Evolutionary conservation across 371 early-diverging fungal genomes (phyloP).

Genomic region (Mucor ambiguus): DNA sequence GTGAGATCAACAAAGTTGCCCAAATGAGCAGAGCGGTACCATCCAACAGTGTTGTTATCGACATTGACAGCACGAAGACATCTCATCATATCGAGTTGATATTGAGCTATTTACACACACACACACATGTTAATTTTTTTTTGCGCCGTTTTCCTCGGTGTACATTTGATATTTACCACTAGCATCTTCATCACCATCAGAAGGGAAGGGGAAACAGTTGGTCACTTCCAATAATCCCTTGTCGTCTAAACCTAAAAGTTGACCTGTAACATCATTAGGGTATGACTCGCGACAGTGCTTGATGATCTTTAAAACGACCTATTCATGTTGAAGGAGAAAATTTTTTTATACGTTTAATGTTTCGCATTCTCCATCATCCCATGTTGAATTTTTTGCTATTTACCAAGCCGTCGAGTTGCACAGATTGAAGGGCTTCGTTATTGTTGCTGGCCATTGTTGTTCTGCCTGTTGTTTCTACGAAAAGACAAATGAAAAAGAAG

Average conservation of each 20-base stretch:
- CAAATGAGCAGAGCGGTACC: slow-evolving; percentile 92
- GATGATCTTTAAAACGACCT: slow-evolving; percentile 92
- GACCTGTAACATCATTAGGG: slow-evolving; percentile 87
- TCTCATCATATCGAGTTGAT: slow-evolving; percentile 93
- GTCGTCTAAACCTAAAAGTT: slow-evolving; percentile 86
- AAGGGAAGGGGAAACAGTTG: slow-evolving; percentile 87
- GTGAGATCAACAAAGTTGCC: slow-evolving; percentile 90
- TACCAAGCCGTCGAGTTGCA: slow-evolving; percentile 39
- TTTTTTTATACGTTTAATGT: not conserved
- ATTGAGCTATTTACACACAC: slow-evolving; percentile 61
- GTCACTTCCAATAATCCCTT: slow-evolving; percentile 88
- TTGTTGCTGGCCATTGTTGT: slow-evolving; percentile 19
- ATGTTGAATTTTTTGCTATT: not conserved
- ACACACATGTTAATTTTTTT: not conserved
- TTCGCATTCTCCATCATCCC: not conserved
- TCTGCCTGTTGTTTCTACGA: not conserved
- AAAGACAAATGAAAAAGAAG: not conserved
- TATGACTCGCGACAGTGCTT: slow-evolving; percentile 91
- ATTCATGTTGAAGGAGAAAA: slow-evolving; percentile 2
- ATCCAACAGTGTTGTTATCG: slow-evolving; percentile 96
- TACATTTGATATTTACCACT: slow-evolving; percentile 35
- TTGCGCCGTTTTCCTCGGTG: not conserved
- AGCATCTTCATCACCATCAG: slow-evolving; percentile 51
- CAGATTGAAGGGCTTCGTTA: slow-evolving; percentile 28
- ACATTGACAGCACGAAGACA: slow-evolving; percentile 92